Percentiles rank a stretch among this genome's conserved stretches.
phyloP scores from a whole-genome alignment of 1,284 basidiomycete species.

The Ganoderma leucocontextum region DNA sequence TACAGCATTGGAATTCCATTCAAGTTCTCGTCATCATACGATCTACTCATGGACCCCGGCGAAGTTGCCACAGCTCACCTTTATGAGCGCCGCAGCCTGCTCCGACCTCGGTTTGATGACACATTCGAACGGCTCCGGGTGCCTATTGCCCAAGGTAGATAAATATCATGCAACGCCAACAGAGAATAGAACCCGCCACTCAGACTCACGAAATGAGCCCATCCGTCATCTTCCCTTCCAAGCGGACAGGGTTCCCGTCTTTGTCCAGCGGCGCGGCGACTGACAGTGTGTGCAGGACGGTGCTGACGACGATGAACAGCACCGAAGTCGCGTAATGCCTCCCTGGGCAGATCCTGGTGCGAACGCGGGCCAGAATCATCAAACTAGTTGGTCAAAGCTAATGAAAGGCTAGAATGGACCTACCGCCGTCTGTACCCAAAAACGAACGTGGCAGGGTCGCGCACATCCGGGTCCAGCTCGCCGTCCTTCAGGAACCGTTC shows the following conservation, averaged over 20 bases:
- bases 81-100: slow-evolving; percentile 4
- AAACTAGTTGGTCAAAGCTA: too few relatives aligned
- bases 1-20: neutral
- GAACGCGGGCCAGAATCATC: neutral
- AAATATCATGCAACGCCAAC: neutral
- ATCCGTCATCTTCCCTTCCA: slow-evolving; percentile 17
- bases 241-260: slow-evolving; percentile 3
- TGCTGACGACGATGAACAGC: slow-evolving; percentile 19
- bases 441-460: slow-evolving; percentile 40
- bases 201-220: slow-evolving; percentile 20
- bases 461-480: slow-evolving; percentile 39
- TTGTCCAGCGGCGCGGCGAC: slow-evolving; percentile 15
- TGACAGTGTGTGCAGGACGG: slow-evolving; percentile 19
- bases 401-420: slow-evolving; percentile 6
- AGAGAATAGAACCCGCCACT: neutral
- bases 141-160: neutral
- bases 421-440: slow-evolving; percentile 49
- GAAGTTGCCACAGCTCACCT: neutral
- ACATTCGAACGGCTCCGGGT: slow-evolving; percentile 20
- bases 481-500: slow-evolving; percentile 47
- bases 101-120: slow-evolving; percentile 15
- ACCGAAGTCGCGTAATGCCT: slow-evolving; percentile 19
- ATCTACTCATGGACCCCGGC: neutral
- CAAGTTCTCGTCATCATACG: neutral
- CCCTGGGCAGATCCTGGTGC: slow-evolving; percentile 23